Conservation (phyloP, 1,139 yeast species). For the Protomyces macrosporus region DNA sequence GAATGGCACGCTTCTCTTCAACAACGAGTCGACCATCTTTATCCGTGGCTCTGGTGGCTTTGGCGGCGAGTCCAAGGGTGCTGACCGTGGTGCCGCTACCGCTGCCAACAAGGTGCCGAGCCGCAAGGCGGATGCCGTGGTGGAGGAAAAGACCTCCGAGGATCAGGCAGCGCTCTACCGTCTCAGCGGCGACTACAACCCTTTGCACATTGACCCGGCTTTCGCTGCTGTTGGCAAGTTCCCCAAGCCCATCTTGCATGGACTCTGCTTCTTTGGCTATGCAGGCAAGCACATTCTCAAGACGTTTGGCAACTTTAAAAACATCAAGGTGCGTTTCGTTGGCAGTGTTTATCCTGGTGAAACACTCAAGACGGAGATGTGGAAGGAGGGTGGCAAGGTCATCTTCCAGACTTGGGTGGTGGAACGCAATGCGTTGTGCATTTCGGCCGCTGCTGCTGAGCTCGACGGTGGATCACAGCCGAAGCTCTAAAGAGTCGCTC, state of each 20-base stretch:
- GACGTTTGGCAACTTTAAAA: constrained; percentile 73
- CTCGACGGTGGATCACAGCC: constrained; percentile 37
- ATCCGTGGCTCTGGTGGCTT: constrained; percentile 68
- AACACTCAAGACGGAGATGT: constrained; percentile 70
- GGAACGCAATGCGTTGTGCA: constrained; percentile 72
- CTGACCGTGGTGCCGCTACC: constrained; percentile 55
- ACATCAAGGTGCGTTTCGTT: constrained; percentile 84
- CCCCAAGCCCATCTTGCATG: constrained; percentile 78
- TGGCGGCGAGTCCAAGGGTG: constrained; percentile 52
- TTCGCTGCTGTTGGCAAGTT: constrained; percentile 89
- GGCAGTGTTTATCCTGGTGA: constrained; percentile 98
- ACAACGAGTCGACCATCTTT: constrained; percentile 81
- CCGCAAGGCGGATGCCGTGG: constrained; percentile 63
- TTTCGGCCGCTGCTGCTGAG: constrained; percentile 83
- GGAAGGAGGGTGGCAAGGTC: constrained; percentile 67
- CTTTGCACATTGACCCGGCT: constrained; percentile 87
- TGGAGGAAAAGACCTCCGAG: constrained; percentile 54
- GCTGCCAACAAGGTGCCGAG: constrained; percentile 60
- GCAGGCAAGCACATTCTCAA: constrained; percentile 71
- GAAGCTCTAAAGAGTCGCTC: neutral
- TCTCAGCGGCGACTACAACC: constrained; percentile 89
- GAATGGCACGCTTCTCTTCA: constrained; percentile 66
- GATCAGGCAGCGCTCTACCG: constrained; percentile 89
- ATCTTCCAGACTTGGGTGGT: constrained; percentile 78
- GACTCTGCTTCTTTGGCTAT: constrained; percentile 82